Conservation (phyloP, 2,329 filamentous ascomycete species). For the Arthrobotrys conoides region DNA sequence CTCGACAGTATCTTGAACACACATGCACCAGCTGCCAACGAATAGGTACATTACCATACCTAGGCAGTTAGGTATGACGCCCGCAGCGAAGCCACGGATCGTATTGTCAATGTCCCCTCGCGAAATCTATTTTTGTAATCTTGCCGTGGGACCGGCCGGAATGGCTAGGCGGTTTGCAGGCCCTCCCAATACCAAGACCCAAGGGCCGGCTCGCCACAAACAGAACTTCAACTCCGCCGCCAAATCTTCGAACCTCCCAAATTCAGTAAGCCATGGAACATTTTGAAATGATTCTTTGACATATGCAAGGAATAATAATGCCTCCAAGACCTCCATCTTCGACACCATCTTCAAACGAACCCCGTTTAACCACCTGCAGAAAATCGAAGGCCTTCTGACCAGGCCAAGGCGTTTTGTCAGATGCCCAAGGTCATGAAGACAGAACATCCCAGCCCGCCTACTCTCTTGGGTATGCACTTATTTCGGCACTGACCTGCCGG, state of each 20-base stretch:
- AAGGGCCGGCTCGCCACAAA: conserved; percentile 21
- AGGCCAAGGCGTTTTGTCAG: conserved; percentile 43
- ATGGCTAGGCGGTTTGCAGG: not conserved
- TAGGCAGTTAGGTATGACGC: not conserved
- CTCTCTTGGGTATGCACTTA: conserved; percentile 55
- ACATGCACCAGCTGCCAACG: not conserved
- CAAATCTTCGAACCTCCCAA: conserved; percentile 27
- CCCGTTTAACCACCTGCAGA: conserved; percentile 16
- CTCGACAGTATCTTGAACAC: not conserved
- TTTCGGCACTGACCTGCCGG: conserved; percentile 54
- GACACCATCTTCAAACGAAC: conserved; percentile 17
- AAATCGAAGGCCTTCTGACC: conserved; percentile 47
- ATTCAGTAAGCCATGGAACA: conserved; percentile 21
- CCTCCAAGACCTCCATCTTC: not conserved
- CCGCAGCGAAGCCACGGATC: conserved; percentile 14
- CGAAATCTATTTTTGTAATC: conserved; percentile 24
- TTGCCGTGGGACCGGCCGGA: conserved; percentile 3
- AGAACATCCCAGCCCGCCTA: conserved; percentile 21
- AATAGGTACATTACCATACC: too few species aligned
- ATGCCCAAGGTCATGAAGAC: conserved; percentile 59
- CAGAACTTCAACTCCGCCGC: conserved; percentile 17
- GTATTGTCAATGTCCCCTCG: conserved; percentile 3
- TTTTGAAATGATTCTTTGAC: conserved; percentile 32
- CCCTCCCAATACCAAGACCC: not conserved
- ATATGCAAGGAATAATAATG: conserved; percentile 15